Base-by-base conservation (phyloP, 1,284 basidiomycete genomes). In the Sporisorium exsertum region DNA sequence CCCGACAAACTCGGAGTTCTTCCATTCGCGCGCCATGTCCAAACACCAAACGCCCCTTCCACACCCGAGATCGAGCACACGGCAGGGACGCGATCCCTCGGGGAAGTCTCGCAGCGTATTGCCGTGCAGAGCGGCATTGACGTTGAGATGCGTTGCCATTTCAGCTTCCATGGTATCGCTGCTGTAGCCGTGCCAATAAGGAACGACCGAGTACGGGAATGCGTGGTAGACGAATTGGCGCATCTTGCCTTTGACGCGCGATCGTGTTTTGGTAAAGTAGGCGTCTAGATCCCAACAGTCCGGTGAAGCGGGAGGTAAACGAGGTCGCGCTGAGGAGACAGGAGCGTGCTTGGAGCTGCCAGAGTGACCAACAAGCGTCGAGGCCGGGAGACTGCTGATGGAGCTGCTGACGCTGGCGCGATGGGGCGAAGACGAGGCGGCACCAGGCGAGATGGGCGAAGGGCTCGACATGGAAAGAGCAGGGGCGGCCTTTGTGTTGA, bases 31-130 rank as follows among this genome's bases (percentile, higher is more conserved):
- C 1, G 80, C 79, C 53, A 77, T 56, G 18, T 81, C 79, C 5
- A 79, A 32, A 45, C 73, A 77, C 80, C 80, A 81, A 1, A 63
- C 24, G 13, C 80, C 80, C 20, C 57, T 40, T 1, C 80, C 80
- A 33, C 73, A 72, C 5, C 78, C 80, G 3, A 81, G 18, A 46
- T 81, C 80, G 33, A 81, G 59, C 22, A 81, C 79, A 8, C 79
- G 59, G 18, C 57, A 56, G 0, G 80, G 80, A 16, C 62, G 43
- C 20, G 57, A 53, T 18, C 71, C 69, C 22, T 66, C 54, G 1
- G 70, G 74, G 43, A 79, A 71, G 5, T 50, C 43, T 15, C 66
- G 33, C 0, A 77, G 53, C 20, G 69, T 74, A 27, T 71, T 55
- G 22, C 66, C 64, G 27, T 70, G 58, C n/a, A 76, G 51, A 5